phyloP scores from a whole-genome alignment of 345 rosid genomes.

The Schrenkiella parvula region DNA sequence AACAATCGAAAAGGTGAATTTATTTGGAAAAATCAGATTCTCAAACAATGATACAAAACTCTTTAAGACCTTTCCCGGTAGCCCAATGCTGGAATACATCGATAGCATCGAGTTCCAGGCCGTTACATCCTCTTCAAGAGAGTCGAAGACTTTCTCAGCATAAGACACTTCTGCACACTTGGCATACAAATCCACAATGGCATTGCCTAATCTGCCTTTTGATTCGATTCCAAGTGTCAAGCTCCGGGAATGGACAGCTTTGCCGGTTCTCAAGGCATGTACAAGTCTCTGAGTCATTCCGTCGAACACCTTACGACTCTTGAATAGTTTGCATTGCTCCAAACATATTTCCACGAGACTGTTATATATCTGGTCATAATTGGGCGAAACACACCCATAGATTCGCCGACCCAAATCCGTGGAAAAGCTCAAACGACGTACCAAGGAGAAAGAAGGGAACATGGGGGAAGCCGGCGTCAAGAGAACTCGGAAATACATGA shows the following conservation, averaged over 20 bases:
- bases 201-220: conserved; percentile 49
- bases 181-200: conserved; percentile 74
- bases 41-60: conserved; percentile 40
- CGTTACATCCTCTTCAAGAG: conserved; percentile 48
- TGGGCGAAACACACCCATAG: not conserved
- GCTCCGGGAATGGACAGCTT: conserved; percentile 52
- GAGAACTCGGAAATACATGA: conserved; percentile 19
- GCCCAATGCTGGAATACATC: conserved; percentile 55
- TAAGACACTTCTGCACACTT: conserved; percentile 55
- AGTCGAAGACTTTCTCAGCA: conserved; percentile 57
- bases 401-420: conserved; percentile 6
- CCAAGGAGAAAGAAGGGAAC: conserved; percentile 14
- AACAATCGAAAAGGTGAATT: conserved; percentile 68
- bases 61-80: conserved; percentile 36
- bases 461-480: not conserved
- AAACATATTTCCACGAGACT: conserved; percentile 38
- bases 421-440: conserved; percentile 32
- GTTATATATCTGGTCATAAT: conserved; percentile 19
- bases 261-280: conserved; percentile 35
- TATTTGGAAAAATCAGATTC: conserved; percentile 49
- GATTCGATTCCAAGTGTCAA: conserved; percentile 47
- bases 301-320: conserved; percentile 60
- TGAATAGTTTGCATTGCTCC: conserved; percentile 45
- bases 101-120: conserved; percentile 85
- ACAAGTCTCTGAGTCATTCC: conserved; percentile 53